These are phyloP conservation scores for Aspergillaceae sp. DNA, from an alignment of 2,329 filamentous ascomycete species.

Conservation along the genomic window DNA sequence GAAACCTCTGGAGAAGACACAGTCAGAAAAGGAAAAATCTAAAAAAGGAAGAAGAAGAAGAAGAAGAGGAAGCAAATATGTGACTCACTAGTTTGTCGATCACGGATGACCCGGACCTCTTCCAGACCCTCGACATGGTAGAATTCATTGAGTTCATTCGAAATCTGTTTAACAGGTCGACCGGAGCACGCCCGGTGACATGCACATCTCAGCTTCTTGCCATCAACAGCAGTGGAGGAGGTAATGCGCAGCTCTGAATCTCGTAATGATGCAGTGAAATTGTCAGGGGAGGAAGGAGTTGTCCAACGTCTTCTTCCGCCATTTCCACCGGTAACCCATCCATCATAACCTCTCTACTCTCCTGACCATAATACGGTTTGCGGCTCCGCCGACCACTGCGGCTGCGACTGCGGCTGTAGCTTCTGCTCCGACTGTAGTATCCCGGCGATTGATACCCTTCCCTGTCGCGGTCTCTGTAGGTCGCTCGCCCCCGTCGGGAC, in stretches of 20 bases:
- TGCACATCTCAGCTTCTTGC: constrained; percentile 34
- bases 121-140: constrained; percentile 47
- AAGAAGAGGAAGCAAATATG: too few species aligned
- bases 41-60: neutral
- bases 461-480: constrained; percentile 39
- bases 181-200: constrained; percentile 25
- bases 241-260: constrained; percentile 10
- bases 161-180: constrained; percentile 43
- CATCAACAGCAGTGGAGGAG: constrained; percentile 15
- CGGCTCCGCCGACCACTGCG: constrained; percentile 30
- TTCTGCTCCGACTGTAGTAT: constrained; percentile 28
- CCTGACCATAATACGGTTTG: constrained; percentile 31
- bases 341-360: constrained; percentile 44
- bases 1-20: constrained; percentile 38
- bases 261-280: constrained; percentile 6
- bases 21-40: constrained; percentile 6
- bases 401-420: constrained; percentile 30
- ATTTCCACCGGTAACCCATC: constrained; percentile 43
- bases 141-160: constrained; percentile 45
- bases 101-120: constrained; percentile 50
- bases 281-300: constrained; percentile 22
- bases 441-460: constrained; percentile 38
- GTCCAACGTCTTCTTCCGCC: constrained; percentile 44
- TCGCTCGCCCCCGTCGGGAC: constrained; percentile 26
- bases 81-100: constrained; percentile 47